Percentiles rank a stretch among this genome's conserved stretches.
Conservation (phyloP, 1,284 basidiomycete species). For the Malassezia equina region DNA sequence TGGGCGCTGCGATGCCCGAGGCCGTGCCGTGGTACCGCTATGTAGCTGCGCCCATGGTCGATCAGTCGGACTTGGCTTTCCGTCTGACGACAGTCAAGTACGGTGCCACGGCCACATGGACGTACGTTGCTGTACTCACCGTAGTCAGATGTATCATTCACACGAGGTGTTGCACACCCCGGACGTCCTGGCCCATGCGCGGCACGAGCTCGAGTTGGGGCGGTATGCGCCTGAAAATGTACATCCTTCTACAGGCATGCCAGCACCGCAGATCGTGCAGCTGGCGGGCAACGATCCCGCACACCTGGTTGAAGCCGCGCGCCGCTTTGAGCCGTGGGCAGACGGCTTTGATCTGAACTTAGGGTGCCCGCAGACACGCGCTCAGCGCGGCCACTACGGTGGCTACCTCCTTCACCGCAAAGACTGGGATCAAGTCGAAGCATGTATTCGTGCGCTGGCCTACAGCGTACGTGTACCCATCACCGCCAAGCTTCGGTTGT, state of each 20-base stretch:
- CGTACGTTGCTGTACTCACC: conserved; percentile 9
- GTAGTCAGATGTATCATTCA: conserved; percentile 30
- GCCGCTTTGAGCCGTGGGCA: conserved; percentile 55
- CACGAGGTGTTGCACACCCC: conserved; percentile 14
- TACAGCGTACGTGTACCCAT: conserved; percentile 51
- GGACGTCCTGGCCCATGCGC: conserved; percentile 20
- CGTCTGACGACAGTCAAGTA: conserved; percentile 30
- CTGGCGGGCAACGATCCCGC: conserved; percentile 61
- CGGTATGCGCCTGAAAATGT: conserved; percentile 15
- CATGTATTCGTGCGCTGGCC: conserved; percentile 36
- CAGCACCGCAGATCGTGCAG: conserved; percentile 58
- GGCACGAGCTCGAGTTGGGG: conserved; percentile 22
- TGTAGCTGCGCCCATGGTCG: conserved; percentile 37
- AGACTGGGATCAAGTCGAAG: conserved; percentile 59
- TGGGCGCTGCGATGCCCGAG: conserved; percentile 12
- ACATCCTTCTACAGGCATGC: conserved; percentile 1
- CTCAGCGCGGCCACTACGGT: conserved; percentile 60
- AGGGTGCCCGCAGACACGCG: conserved; percentile 63
- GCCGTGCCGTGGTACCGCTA: conserved; percentile 20
- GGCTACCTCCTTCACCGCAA: conserved; percentile 61
- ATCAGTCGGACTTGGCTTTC: conserved; percentile 36
- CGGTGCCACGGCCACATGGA: conserved; percentile 36
- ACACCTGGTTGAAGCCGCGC: conserved; percentile 55
- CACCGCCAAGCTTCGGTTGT: conserved; percentile 55
- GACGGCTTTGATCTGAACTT: conserved; percentile 56